Evolutionary conservation across 176 grass and related monocot genomes (phyloP).

Genomic region (Cenchrus fungigraminus): DNA sequence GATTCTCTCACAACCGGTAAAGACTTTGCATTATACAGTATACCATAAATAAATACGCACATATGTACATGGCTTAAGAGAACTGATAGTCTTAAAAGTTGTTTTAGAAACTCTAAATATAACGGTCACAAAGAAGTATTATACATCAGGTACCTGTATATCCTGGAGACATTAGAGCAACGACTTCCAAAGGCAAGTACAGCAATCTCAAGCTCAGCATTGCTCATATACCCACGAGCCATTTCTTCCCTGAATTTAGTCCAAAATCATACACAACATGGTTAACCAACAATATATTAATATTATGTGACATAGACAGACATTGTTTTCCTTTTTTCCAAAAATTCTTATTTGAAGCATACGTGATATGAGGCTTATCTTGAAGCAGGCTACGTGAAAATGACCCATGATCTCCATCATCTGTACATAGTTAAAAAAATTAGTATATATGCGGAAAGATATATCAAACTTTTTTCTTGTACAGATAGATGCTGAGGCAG

Average conservation of each 20-base stretch:
- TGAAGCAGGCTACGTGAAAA: slow-evolving; percentile 51
- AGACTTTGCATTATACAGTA: slow-evolving; percentile 12
- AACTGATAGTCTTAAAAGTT: slow-evolving; percentile 10
- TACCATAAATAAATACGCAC: not conserved
- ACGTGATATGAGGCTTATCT: slow-evolving; percentile 62
- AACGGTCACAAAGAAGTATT: not conserved
- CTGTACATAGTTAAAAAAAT: not conserved
- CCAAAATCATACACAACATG: slow-evolving; percentile 8
- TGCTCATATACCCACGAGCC: slow-evolving; percentile 72
- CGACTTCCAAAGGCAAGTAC: slow-evolving; percentile 59
- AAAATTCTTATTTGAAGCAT: slow-evolving; percentile 32
- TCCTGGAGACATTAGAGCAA: slow-evolving; percentile 76
- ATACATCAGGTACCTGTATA: slow-evolving; percentile 81
- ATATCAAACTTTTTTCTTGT: not conserved
- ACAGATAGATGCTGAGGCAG: not conserved
- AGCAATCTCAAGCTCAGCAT: slow-evolving; percentile 66
- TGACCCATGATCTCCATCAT: not conserved
- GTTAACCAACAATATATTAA: not conserved
- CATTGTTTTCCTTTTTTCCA: not conserved
- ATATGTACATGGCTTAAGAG: slow-evolving; percentile 11
- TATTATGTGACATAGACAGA: not conserved
- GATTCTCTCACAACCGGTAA: not conserved
- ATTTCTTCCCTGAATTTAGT: slow-evolving; percentile 68
- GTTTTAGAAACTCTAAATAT: not conserved
- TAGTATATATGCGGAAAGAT: not conserved